These are phyloP conservation scores for Simplicillium aogashimaense DNA, from an alignment of 2,329 filamentous ascomycete genomes.

Conservation along the genomic window DNA sequence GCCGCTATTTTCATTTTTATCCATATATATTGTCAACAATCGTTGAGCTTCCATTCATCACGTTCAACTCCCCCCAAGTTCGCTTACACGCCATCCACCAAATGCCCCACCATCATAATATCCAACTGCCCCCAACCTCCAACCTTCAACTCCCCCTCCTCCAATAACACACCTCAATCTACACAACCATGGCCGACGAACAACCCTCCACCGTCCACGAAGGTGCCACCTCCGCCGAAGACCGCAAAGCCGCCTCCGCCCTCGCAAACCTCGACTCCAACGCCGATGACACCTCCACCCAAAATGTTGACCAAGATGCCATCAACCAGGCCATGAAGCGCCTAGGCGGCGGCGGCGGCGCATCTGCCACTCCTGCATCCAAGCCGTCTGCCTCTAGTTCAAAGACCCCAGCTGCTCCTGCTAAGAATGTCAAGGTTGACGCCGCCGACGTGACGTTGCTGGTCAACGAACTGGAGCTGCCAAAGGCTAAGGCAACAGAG, in stretches of 20 bases:
- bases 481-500: constrained; percentile 64
- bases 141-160: background rate
- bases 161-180: background rate
- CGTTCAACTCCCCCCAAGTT: too few relatives aligned
- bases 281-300: constrained; percentile 30
- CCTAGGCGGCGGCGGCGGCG: constrained; percentile 27
- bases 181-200: constrained; percentile 43
- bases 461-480: constrained; percentile 63
- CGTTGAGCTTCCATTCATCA: too few relatives aligned
- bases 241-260: constrained; percentile 67
- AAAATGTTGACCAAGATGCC: constrained; percentile 59
- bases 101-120: constrained; percentile 1
- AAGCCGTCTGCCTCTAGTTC: constrained; percentile 16
- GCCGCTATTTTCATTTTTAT: too few relatives aligned
- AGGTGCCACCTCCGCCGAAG: constrained; percentile 54
- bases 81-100: background rate
- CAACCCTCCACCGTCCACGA: constrained; percentile 33
- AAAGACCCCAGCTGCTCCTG: background rate
- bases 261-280: constrained; percentile 57
- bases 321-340: constrained; percentile 63
- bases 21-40: too few relatives aligned
- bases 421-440: constrained; percentile 64
- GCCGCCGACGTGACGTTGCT: constrained; percentile 59
- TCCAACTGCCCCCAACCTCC: background rate
- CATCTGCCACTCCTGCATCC: constrained; percentile 18